Evolutionary conservation across 2,329 filamentous ascomycete genomes (phyloP), one percentile per base, ranked within the genome.

Genomic region (Aspergillaceae sp.): DNA sequence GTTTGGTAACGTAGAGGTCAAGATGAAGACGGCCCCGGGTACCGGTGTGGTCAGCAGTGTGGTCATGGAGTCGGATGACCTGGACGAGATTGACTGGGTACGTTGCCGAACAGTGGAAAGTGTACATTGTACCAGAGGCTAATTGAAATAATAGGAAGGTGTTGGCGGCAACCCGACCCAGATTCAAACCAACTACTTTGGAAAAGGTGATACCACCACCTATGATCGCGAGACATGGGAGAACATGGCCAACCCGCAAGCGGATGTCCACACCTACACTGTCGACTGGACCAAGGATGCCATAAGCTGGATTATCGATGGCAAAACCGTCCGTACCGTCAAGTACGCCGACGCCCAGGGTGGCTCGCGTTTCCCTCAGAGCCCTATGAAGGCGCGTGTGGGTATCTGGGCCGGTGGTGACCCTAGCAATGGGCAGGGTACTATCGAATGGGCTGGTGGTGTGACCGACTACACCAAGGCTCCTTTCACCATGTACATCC

Each of bases 31-130:
- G 33, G 87, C 92, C 10, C 84, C 87, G 0, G 92, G 92, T 2
- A 80, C 79, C 27, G 92, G 92, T 54, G 94, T 98, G 57, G 90
- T 98, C 56, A 95, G 87, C 67, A 91, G 87, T 30, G 76, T 94
- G 33, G 89, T 98, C 9, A 74, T 98, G 51, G 83, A 94, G 69
- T 96, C 90, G n/a, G 90, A 97, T 66, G 80, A 80, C 60, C 79
- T 95, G 34, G 92, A 98, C 69, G 92, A 98, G 73, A 91, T 98
- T 61, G 92, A 98, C 68, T 86, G 92, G 74, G 92, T 97, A 72
- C 90, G 88, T 84, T 32, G 19, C 19, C 19, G 2, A 19, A 19
- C 19, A 19, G 19, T 19, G 19, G 19, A 19, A 19, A 19, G 19
- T 19, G 19, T 19, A 19, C 19, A 19, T 19, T 19, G 19, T 19